Base-by-base conservation (phyloP, 148 eudicot species). In the Chenopodium formosanum region DNA sequence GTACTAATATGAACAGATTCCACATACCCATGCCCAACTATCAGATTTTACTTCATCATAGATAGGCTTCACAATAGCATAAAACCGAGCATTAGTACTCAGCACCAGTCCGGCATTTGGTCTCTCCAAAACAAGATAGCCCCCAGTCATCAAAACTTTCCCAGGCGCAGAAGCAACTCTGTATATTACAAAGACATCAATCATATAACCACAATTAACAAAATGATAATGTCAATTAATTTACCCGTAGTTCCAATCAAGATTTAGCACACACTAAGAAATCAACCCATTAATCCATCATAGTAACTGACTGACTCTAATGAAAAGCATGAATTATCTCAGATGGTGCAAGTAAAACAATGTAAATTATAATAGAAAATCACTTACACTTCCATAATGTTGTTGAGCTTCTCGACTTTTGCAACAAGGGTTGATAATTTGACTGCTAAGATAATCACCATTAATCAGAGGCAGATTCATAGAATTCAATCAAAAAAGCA, bases 51-150 rank as follows among this genome's bases (percentile, higher is more conserved):
- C 44, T 78, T 91, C 94, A 56, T 89, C 88, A 58, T 86, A 80
- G 73, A 96, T 72, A 0, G 98, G 99, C 73, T 91, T 96, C 74
- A 96, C 92, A 76, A 92, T 89, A 3, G 97, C 95, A 74, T 92
- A 92, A 79, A 96, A 96, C 47, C 98, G 92, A 60, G 98, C 94
- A 91, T 90, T 96, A 65, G 99, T 94, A 76, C 98, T 94, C 74
- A 96, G 89, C 63, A 96, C 99, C 86, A 94, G 85, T 63, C 99
- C 99, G 10, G 94, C 97, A 89, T 96, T 94, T 20, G 98, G 98
- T 86, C 97, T 92, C 92, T 96, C 98, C 85, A 96, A 73, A 80
- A 96, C 86, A 81, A 96, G 94, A 82, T 96, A 96, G 31, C 99
- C 97, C 44, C 97, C 97, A 7, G 97, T 91, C 87, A 93, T 90